Conservation (phyloP, 2,329 filamentous ascomycete genomes). For the Tolypocladium amazonense region DNA sequence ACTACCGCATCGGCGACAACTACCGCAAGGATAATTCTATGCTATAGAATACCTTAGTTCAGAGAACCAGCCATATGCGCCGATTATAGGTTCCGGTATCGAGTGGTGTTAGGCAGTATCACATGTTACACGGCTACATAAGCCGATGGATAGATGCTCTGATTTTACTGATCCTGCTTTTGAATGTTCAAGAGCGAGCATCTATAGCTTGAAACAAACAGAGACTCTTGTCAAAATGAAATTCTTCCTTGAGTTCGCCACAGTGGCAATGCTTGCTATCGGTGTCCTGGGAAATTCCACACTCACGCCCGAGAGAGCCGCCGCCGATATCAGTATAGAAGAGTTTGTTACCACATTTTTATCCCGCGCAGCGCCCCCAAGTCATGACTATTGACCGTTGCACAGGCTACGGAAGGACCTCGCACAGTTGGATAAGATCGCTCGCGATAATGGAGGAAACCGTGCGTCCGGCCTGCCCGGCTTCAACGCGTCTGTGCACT, state of each 20-base stretch:
- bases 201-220: neutral
- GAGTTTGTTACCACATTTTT: slow-evolving; percentile 17
- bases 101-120: neutral
- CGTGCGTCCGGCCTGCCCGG: slow-evolving; percentile 49
- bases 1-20: neutral
- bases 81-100: too few species aligned
- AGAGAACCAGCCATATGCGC: too few species aligned
- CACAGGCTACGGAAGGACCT: slow-evolving; percentile 41
- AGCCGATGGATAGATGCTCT: neutral
- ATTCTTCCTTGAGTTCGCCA: neutral
- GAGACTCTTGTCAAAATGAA: neutral
- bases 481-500: slow-evolving; percentile 49
- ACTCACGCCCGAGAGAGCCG: slow-evolving; percentile 27
- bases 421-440: slow-evolving; percentile 43
- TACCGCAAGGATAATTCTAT: neutral
- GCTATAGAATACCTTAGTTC: neutral
- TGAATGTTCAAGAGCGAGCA: neutral
- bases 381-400: neutral
- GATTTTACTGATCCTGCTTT: neutral
- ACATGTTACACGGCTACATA: neutral
- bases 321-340: slow-evolving; percentile 25
- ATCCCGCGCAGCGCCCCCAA: neutral
- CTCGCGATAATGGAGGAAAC: slow-evolving; percentile 45
- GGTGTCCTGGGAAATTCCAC: slow-evolving; percentile 6
- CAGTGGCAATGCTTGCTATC: neutral